Conservation (phyloP, 2,329 filamentous ascomycete species). For the Salinomyces thailandicus region DNA sequence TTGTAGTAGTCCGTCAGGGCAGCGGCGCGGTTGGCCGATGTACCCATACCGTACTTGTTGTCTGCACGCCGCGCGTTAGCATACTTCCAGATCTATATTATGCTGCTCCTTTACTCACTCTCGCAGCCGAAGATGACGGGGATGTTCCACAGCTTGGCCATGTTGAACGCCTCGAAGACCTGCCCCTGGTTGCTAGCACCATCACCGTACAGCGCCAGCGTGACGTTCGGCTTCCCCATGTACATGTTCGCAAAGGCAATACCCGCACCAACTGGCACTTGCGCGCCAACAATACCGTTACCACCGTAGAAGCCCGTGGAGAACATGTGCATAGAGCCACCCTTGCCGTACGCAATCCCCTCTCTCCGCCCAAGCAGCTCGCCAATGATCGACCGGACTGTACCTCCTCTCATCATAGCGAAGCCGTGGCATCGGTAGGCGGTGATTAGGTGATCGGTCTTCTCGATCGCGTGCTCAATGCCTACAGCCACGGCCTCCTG, state of each 20-base stretch:
- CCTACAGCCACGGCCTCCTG: constrained; percentile 96
- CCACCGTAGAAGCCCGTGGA: constrained; percentile 94
- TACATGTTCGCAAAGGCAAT: constrained; percentile 97
- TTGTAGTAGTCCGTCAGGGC: constrained; percentile 99
- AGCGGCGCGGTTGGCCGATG: constrained; percentile 83
- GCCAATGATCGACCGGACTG: constrained; percentile 85
- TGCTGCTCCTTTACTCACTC: too few species aligned
- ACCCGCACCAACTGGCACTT: constrained; percentile 93
- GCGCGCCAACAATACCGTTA: constrained; percentile 97
- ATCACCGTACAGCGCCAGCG: constrained; percentile 88
- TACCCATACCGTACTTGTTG: constrained; percentile 99
- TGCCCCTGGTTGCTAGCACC: constrained; percentile 98
- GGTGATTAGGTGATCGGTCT: constrained; percentile 89
- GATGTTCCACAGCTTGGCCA: constrained; percentile 98
- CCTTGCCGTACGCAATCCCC: constrained; percentile 97
- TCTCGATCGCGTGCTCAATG: constrained; percentile 91
- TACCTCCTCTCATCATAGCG: constrained; percentile 87
- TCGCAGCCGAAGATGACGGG: constrained; percentile 95
- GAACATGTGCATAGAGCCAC: constrained; percentile 99
- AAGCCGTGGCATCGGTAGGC: constrained; percentile 99
- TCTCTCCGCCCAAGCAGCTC: constrained; percentile 90
- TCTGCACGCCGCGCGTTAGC: constrained; percentile 49
- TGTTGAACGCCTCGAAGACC: constrained; percentile 99
- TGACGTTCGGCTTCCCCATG: constrained; percentile 72
- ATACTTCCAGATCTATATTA: too few species aligned